These are phyloP conservation scores for Picochlorum costavermella DNA, from an alignment of 139 green algal species.

Conservation along the genomic window DNA sequence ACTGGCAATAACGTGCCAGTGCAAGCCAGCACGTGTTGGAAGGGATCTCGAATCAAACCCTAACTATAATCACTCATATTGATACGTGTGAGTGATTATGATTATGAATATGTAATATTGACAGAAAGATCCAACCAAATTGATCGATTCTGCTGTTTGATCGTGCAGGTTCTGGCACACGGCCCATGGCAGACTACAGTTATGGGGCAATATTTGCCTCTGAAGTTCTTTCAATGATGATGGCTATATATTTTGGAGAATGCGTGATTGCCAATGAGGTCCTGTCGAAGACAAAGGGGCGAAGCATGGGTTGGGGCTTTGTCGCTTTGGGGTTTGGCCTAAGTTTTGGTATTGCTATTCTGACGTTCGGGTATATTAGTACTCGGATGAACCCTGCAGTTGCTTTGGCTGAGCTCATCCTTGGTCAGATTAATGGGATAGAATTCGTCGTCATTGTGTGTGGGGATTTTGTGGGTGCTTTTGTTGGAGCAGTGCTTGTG, in stretches of 20 bases:
- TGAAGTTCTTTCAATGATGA: background rate
- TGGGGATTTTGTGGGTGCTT: conserved; percentile 36
- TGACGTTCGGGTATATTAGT: conserved; percentile 19
- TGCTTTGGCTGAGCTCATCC: conserved; percentile 16
- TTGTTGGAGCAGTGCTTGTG: conserved; percentile 46
- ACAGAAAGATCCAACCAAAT: too few relatives aligned
- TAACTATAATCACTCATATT: too few relatives aligned
- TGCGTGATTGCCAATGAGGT: conserved; percentile 32
- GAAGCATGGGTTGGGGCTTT: conserved; percentile 16
- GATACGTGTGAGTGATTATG: too few relatives aligned
- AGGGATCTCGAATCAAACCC: too few relatives aligned
- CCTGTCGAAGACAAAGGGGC: conserved; percentile 20
- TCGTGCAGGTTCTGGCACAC: too few relatives aligned
- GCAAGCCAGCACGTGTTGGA: too few relatives aligned
- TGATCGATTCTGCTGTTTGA: too few relatives aligned
- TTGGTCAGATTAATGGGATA: conserved; percentile 1
- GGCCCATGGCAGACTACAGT: conserved; percentile 1
- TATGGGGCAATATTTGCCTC: conserved; percentile 13
- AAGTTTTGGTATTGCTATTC: conserved; percentile 20
- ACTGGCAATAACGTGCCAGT: too few relatives aligned
- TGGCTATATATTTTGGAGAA: conserved; percentile 28
- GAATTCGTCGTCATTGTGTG: conserved; percentile 27
- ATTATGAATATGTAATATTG: too few relatives aligned
- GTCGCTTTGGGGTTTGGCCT: conserved; percentile 28
- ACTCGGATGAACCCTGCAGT: conserved; percentile 28